Evolutionary conservation across 148 eudicot genomes (phyloP), one percentile per base, ranked within the genome.

Genomic region (Rhododendron vialii): DNA sequence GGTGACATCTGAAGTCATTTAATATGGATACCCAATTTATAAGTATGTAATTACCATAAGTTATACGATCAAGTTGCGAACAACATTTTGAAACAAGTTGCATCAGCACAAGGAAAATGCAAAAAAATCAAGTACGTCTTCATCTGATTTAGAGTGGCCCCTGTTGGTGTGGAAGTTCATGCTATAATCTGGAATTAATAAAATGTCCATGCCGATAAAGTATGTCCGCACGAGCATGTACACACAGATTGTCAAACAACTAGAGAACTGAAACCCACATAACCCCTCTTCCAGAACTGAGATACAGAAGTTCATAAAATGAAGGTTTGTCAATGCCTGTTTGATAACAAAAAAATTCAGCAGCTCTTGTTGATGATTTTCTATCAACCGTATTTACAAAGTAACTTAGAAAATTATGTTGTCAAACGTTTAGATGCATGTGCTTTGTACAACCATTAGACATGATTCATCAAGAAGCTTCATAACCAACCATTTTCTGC

Each of bases 1-100:
- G 93, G 86, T 82, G 94, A 88, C 87, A 93, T 90, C 95, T 93
- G 89, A 86, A 24, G 30, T 24, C n/a, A 55, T 41, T 22, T 53
- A 3, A 18, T 75, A 28, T 9, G 30, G 18, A 69, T 69, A 69
- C 1, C 12, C 26, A 2, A 69, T 69, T 28, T 10, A 9, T 69
- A 26, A 69, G 75, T 69, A 7, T 2, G 9, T 69, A 28, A 26
- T 11, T 5, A n/a, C 15, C 0, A 9, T 26, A 65, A 28, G 30
- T 36, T 10, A 11, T 35, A n/a, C 38, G 24, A 63, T 82, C 53
- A 82, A 78, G 53, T 35, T 26, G 41, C 7, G 15, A 63, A 14
- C 8, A 18, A 14, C 20, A 41, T 14, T 50, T 12, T 20, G 24
- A 59, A 82, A 41, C 13, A 20, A 82, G 18, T 41, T 41, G 14